Conservation (phyloP, 73 alveolate species). For the Stentor coeruleus region DNA sequence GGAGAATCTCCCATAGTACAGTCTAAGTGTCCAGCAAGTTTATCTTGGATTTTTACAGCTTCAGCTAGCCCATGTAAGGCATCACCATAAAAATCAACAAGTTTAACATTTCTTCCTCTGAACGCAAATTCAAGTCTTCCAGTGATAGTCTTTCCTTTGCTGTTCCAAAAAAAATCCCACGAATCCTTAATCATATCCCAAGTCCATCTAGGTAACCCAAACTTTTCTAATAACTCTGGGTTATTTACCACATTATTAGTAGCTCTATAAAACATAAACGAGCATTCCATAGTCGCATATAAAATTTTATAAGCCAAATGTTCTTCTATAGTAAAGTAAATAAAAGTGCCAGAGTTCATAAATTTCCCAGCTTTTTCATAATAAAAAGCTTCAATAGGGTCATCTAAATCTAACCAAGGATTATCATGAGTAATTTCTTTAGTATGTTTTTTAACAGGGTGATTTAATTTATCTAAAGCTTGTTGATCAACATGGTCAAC, state of each 20-base stretch:
- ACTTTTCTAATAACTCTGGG: neutral
- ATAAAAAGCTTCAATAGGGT: too few species aligned
- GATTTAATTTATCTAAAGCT: too few species aligned
- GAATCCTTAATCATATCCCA: neutral
- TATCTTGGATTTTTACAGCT: neutral
- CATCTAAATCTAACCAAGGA: too few species aligned
- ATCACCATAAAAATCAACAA: neutral
- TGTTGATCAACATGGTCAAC: too few species aligned
- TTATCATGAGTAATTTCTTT: too few species aligned
- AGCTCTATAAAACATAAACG: neutral
- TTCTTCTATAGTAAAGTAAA: neutral
- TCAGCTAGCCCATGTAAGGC: neutral
- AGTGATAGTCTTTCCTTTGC: neutral
- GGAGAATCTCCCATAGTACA: neutral
- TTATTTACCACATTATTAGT: neutral
- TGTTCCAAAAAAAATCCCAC: neutral
- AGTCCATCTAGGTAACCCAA: neutral
- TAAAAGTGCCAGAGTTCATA: too few species aligned
- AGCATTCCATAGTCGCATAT: neutral
- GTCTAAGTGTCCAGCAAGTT: neutral
- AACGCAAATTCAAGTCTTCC: neutral
- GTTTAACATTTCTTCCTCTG: neutral
- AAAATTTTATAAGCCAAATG: neutral
- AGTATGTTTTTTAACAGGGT: too few species aligned
- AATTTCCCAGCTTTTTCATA: too few species aligned